These are phyloP conservation scores for Bromus sterilis DNA, from an alignment of 176 grass and related monocot genomes.

Conservation along the genomic window DNA sequence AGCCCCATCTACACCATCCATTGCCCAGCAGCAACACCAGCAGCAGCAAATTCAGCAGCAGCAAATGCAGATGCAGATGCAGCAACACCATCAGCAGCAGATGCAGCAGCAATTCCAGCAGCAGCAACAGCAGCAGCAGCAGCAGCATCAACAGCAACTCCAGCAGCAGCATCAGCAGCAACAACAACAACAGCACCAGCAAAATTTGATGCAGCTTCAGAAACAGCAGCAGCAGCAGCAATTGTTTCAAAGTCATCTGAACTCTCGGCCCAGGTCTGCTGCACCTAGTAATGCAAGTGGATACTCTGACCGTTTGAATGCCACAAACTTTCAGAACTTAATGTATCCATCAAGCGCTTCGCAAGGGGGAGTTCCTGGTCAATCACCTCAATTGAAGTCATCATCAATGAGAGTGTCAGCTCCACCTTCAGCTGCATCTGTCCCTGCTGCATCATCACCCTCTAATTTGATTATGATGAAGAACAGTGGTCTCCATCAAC, in stretches of 20 bases:
- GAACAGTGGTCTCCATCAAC: slow-evolving; percentile 55
- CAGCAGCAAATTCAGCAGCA: slow-evolving; percentile 43
- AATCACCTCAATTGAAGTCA: slow-evolving; percentile 73
- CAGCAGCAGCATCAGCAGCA: not conserved
- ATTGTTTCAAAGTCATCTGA: slow-evolving; percentile 44
- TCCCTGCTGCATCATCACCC: slow-evolving; percentile 21
- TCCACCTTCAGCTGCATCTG: slow-evolving; percentile 24
- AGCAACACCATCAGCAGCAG: slow-evolving; percentile 41
- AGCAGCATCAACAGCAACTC: slow-evolving; percentile 33
- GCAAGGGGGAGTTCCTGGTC: slow-evolving; percentile 40
- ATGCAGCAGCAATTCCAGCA: slow-evolving; percentile 35
- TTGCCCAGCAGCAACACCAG: slow-evolving; percentile 46
- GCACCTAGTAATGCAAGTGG: slow-evolving; percentile 44
- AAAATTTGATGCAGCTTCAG: not conserved
- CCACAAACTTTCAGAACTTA: slow-evolving; percentile 31
- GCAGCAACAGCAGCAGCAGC: slow-evolving; percentile 37
- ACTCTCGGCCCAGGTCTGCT: slow-evolving; percentile 64
- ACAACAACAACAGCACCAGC: slow-evolving; percentile 38
- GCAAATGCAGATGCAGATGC: slow-evolving; percentile 51
- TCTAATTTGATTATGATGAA: slow-evolving; percentile 42
- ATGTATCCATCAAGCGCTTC: slow-evolving; percentile 44
- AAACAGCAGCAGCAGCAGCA: slow-evolving; percentile 31
- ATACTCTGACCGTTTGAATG: slow-evolving; percentile 28
- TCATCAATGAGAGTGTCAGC: slow-evolving; percentile 42
- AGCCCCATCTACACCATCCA: slow-evolving; percentile 21